Conservation (phyloP, 176 grass and related monocot genomes). For the bread wheat (Triticum aestivum) region IWGSC_CS_RefSeq_v2.1 NC_057799.1:336526420-336526919, state of each 20-base stretch:
- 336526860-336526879: not conserved
- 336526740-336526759: conserved; percentile 11
- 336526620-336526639: not conserved
- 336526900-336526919: not conserved
- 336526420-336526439: not conserved
- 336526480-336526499: not conserved
- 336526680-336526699: not conserved
- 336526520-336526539: not conserved
- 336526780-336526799: not conserved
- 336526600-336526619: not conserved
- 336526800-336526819: not conserved
- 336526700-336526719: not conserved
- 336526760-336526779: not conserved
- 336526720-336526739: not conserved
- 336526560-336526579: not conserved
- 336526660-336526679: not conserved
- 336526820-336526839: not conserved
- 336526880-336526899: too few species aligned
- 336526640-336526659: not conserved
- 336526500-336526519: not conserved
- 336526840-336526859: not conserved
- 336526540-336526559: not conserved
- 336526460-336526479: not conserved
- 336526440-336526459: not conserved
- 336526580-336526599: too few species aligned